phyloP scores from a whole-genome alignment of 2,329 filamentous ascomycete species.

The Phaeoacremonium minimum region DNA sequence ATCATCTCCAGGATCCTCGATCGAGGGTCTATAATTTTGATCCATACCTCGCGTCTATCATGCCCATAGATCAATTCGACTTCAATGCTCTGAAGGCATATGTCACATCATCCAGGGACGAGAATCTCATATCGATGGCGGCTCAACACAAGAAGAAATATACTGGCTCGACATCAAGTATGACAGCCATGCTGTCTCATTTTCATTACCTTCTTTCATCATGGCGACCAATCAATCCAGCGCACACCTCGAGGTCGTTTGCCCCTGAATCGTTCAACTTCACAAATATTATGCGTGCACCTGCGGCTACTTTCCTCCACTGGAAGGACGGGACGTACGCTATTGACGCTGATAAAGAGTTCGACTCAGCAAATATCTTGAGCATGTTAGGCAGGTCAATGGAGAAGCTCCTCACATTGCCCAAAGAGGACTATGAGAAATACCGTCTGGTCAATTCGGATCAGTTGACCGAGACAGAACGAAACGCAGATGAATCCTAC shows the following conservation, averaged over 20 bases:
- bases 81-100: slow-evolving; percentile 83
- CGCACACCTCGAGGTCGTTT: slow-evolving; percentile 66
- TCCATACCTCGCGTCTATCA: slow-evolving; percentile 86
- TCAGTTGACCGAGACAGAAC: slow-evolving; percentile 67
- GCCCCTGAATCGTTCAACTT: slow-evolving; percentile 57
- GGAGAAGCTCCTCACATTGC: slow-evolving; percentile 87
- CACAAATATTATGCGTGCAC: slow-evolving; percentile 67
- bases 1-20: slow-evolving; percentile 82
- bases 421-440: slow-evolving; percentile 78
- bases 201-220: slow-evolving; percentile 88
- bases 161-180: slow-evolving; percentile 93
- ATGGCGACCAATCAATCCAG: slow-evolving; percentile 70
- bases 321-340: slow-evolving; percentile 84
- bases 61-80: slow-evolving; percentile 90
- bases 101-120: slow-evolving; percentile 86
- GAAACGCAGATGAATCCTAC: slow-evolving; percentile 69
- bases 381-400: slow-evolving; percentile 93
- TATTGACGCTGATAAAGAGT: slow-evolving; percentile 94
- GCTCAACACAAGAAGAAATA: slow-evolving; percentile 69
- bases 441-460: slow-evolving; percentile 69
- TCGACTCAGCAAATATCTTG: slow-evolving; percentile 77
- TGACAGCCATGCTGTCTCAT: slow-evolving; percentile 82
- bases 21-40: slow-evolving; percentile 95
- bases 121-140: slow-evolving; percentile 64
- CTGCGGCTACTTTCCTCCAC: slow-evolving; percentile 76